A percentile compares a stretch with the other conserved stretches of the same genome.
Conservation (phyloP, 306 rosid species). For the Hippophae rhamnoides region DNA sequence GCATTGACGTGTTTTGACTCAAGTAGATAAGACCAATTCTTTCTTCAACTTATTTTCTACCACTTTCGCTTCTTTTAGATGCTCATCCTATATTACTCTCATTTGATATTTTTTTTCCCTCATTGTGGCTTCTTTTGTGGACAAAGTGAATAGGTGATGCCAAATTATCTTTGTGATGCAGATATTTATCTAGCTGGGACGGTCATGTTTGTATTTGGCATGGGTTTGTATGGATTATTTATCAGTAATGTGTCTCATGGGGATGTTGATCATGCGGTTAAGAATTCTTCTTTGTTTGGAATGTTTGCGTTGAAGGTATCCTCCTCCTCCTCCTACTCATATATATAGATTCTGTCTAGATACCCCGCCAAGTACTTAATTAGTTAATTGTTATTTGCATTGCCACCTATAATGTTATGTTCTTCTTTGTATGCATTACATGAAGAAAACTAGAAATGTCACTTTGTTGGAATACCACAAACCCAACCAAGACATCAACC, state of each 20-base stretch:
- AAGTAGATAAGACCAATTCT: constrained; percentile 6
- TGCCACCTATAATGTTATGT: no score
- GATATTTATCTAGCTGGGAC: constrained; percentile 99
- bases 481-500: no score
- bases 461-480: no score
- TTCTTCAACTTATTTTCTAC: constrained; percentile 8
- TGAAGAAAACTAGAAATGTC: no score
- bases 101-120: constrained; percentile 4
- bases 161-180: constrained; percentile 32
- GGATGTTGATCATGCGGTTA: constrained; percentile 60
- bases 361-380: no score
- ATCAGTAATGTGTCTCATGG: constrained; percentile 60
- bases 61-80: not conserved
- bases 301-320: constrained; percentile 90
- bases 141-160: constrained; percentile 7
- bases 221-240: constrained; percentile 88
- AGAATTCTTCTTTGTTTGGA: constrained; percentile 82
- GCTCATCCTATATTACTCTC: not conserved
- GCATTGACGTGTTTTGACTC: not conserved
- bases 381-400: no score
- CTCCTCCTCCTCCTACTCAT: no score
- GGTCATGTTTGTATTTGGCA: constrained; percentile 88
- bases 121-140: no score
- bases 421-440: no score
- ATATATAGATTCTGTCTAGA: no score